A percentile compares a stretch with the other conserved stretches of the same genome.
Evolutionary conservation across 148 eudicot species (phyloP).

Genomic region (Nyssa sinensis): DNA sequence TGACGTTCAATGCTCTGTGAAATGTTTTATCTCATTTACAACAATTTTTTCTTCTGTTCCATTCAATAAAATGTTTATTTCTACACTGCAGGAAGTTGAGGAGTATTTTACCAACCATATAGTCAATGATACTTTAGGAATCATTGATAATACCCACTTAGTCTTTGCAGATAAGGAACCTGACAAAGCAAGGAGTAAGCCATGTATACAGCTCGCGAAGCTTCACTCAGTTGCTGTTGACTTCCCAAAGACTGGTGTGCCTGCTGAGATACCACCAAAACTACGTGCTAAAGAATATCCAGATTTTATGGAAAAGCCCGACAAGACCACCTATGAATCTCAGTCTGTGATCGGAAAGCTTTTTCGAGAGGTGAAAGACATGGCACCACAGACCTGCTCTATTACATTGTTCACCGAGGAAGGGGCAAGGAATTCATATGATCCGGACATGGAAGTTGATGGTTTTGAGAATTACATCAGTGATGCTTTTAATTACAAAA

Average conservation of each 20-base stretch:
- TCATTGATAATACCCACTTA: slow-evolving; percentile 43
- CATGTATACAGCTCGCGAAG: too few relatives aligned
- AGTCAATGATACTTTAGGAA: slow-evolving; percentile 47
- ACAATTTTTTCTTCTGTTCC: background rate
- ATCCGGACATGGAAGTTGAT: slow-evolving; percentile 40
- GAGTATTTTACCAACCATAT: slow-evolving; percentile 47
- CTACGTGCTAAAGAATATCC: too few relatives aligned
- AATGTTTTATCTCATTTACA: too few relatives aligned
- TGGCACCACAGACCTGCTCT: slow-evolving; percentile 29
- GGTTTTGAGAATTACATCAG: slow-evolving; percentile 37
- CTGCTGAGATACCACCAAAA: too few relatives aligned
- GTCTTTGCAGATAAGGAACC: slow-evolving; percentile 37
- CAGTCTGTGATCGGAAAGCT: slow-evolving; percentile 39
- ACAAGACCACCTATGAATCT: slow-evolving; percentile 44
- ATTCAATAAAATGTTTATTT: background rate
- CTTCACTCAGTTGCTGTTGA: too few relatives aligned
- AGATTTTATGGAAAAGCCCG: slow-evolving; percentile 52
- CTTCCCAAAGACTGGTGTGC: too few relatives aligned
- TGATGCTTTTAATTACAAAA: slow-evolving; percentile 38
- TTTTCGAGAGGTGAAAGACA: slow-evolving; percentile 37
- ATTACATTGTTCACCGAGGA: slow-evolving; percentile 26
- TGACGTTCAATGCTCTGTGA: too few relatives aligned
- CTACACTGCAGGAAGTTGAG: slow-evolving; percentile 39
- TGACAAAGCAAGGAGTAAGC: too few relatives aligned
- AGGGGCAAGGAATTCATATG: slow-evolving; percentile 29